Percentiles rank a stretch among this genome's conserved stretches.
These are phyloP conservation scores for Onygenales sp. DNA, from an alignment of 2,329 filamentous ascomycete genomes.

Conservation along the genomic window DNA sequence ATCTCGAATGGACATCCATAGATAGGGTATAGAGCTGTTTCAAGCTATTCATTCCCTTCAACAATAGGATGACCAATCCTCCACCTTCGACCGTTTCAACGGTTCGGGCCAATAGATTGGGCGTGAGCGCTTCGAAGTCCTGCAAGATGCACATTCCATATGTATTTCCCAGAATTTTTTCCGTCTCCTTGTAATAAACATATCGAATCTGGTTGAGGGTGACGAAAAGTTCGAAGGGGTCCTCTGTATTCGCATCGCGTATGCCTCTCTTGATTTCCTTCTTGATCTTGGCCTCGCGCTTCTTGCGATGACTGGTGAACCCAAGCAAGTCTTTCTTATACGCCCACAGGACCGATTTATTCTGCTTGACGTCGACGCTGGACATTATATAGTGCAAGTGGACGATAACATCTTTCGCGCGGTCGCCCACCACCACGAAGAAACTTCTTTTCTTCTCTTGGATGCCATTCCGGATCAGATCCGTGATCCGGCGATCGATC, in stretches of 20 bases:
- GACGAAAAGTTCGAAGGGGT: slow-evolving; percentile 95
- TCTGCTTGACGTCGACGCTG: slow-evolving; percentile 80
- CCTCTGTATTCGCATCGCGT: slow-evolving; percentile 82
- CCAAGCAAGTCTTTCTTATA: slow-evolving; percentile 97
- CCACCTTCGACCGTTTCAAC: slow-evolving; percentile 98
- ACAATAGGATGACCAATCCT: slow-evolving; percentile 75
- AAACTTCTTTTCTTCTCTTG: slow-evolving; percentile 96
- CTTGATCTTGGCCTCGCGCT: slow-evolving; percentile 96
- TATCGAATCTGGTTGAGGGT: slow-evolving; percentile 96
- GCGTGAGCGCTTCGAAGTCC: slow-evolving; percentile 94
- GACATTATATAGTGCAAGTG: slow-evolving; percentile 91
- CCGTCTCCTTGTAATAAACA: slow-evolving; percentile 99
- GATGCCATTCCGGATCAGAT: slow-evolving; percentile 82
- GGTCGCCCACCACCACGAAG: slow-evolving; percentile 92
- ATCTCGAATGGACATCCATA: slow-evolving; percentile 96
- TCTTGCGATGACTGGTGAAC: slow-evolving; percentile 93
- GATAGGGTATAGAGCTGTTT: slow-evolving; percentile 94
- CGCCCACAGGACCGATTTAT: slow-evolving; percentile 94
- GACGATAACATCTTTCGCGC: slow-evolving; percentile 92
- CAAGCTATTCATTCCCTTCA: slow-evolving; percentile 94
- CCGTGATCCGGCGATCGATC: slow-evolving; percentile 81
- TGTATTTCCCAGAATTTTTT: slow-evolving; percentile 96
- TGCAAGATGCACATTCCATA: slow-evolving; percentile 98
- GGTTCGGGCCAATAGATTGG: slow-evolving; percentile 88
- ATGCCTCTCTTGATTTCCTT: slow-evolving; percentile 94